Evolutionary conservation across 73 alveolate species (phyloP), one percentile per base, ranked within the genome.

Genomic region (Stentor roeselii): DNA sequence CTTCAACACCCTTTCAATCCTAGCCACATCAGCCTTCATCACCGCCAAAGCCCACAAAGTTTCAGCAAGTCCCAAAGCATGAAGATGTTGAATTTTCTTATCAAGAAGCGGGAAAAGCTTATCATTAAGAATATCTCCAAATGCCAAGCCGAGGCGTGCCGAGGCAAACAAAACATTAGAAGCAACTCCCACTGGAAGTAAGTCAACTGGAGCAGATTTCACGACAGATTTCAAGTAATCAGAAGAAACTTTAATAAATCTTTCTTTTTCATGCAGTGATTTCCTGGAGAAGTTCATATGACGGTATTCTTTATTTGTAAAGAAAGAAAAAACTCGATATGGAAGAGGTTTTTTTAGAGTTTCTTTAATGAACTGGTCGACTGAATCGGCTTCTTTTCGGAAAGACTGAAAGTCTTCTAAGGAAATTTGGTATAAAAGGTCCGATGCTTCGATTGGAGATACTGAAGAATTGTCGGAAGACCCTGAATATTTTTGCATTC

Each of bases 51-150:
- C 80, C 80, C 80, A 67, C 0, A 67, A 32, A 21, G 80, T 67
- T 67, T 67, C 80, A 67, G 80, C 80, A 67, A 67, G 37, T 32
- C 80, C 80, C 11, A 30, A n/a, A 21, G 80, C 37, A 67, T 21
- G n/a, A 21, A 67, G 41, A 32, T 67, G 37, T 32, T 67, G 21
- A 67, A 11, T 11, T 34, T 67, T 67, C 37, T n/a, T 21, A 1
- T 32, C 34, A 2, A 67, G 37, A 27, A 67, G 41, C 34, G 80
- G 80, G 27, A 34, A 27, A 21, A 67, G 34, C 15, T 14, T 67
- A 27, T 21, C n/a, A 21, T 34, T 34, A 11, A 67, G 14, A n/a
- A 30, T 40, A 27, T 36, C 41, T 21, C 21, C 80, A 21, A 67
- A 21, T 1, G 1, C 37, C 34, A 67, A 67, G 80, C 37, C 37